phyloP scores from a whole-genome alignment of 2,329 filamentous ascomycete genomes.

The Dryadomyces sulphureus region DNA sequence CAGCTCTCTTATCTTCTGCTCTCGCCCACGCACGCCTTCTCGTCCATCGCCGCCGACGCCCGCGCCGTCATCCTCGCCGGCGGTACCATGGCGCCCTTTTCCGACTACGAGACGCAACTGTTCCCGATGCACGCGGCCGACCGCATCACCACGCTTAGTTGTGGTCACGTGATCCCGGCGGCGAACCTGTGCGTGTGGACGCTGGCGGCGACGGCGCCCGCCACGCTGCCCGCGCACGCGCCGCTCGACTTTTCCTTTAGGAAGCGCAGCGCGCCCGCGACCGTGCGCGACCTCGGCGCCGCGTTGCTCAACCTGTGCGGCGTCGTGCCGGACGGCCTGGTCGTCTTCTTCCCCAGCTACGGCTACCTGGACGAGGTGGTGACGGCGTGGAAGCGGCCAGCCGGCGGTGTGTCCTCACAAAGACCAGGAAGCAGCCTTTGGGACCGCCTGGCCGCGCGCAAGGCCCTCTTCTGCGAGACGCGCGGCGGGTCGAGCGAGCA shows the following conservation, averaged over 20 bases:
- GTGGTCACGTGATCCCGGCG: conserved; percentile 81
- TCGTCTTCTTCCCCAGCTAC: conserved; percentile 94
- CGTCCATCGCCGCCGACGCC: conserved; percentile 70
- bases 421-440: conserved; percentile 31
- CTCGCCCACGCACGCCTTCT: conserved; percentile 83
- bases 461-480: conserved; percentile 46
- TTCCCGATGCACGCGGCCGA: conserved; percentile 56
- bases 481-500: conserved; percentile 48
- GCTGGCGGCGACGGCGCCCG: conserved; percentile 32
- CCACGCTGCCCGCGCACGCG: conserved; percentile 1
- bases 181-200: conserved; percentile 70
- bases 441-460: conserved; percentile 41
- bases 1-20: conserved; percentile 73
- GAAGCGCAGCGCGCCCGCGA: conserved; percentile 51
- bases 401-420: conserved; percentile 4
- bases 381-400: conserved; percentile 37
- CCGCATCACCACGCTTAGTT: conserved; percentile 70
- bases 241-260: conserved; percentile 80
- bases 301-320: conserved; percentile 58
- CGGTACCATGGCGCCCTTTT: conserved; percentile 95
- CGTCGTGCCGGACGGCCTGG: conserved; percentile 72
- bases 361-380: conserved; percentile 70
- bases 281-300: conserved; percentile 60
- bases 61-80: conserved; percentile 82
- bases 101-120: conserved; percentile 74